Conservation (phyloP, 1,284 basidiomycete species). For the Cutaneotrichosporon mucoides region DNA sequence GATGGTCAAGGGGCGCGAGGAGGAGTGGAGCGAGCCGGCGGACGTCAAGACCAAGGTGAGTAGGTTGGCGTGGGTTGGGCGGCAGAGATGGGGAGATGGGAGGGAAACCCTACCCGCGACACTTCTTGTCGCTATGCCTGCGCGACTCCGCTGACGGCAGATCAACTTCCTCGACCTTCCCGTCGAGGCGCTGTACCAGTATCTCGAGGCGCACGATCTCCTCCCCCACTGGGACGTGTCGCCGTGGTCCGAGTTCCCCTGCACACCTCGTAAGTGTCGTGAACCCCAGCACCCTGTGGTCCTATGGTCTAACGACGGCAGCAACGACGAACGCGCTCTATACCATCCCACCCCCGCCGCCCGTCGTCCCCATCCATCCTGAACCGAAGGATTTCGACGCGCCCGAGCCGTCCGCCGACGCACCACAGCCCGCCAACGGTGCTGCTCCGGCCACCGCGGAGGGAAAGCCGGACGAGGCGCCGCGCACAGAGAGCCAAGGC, state of each 20-base stretch:
- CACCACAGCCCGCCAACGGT: too few relatives aligned
- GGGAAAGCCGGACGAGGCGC: too few relatives aligned
- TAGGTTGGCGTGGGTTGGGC: not conserved
- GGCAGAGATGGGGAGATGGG: too few relatives aligned
- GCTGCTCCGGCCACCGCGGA: not conserved
- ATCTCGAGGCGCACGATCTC: conserved; percentile 41
- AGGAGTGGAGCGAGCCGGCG: conserved; percentile 36
- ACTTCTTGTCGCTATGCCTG: too few relatives aligned
- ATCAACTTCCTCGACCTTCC: conserved; percentile 46
- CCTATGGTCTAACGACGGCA: conserved; percentile 2
- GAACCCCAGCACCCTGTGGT: not conserved
- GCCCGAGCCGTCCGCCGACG: not conserved
- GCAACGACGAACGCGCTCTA: conserved; percentile 34
- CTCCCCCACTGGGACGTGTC: conserved; percentile 42
- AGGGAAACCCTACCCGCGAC: too few relatives aligned
- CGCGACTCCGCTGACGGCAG: conserved; percentile 16
- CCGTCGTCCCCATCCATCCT: conserved; percentile 17
- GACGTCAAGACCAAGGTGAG: conserved; percentile 44
- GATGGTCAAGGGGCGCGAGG: conserved; percentile 33
- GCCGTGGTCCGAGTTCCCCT: conserved; percentile 45
- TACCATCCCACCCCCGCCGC: conserved; percentile 24
- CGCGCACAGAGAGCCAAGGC: not conserved
- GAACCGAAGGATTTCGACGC: conserved; percentile 6
- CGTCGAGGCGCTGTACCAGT: conserved; percentile 40
- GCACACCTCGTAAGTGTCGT: conserved; percentile 35